A percentile compares a stretch with the other conserved stretches of the same genome.
Conservation (phyloP, 192 early-diverging fungal genomes). For the Linnemannia schmuckeri region DNA sequence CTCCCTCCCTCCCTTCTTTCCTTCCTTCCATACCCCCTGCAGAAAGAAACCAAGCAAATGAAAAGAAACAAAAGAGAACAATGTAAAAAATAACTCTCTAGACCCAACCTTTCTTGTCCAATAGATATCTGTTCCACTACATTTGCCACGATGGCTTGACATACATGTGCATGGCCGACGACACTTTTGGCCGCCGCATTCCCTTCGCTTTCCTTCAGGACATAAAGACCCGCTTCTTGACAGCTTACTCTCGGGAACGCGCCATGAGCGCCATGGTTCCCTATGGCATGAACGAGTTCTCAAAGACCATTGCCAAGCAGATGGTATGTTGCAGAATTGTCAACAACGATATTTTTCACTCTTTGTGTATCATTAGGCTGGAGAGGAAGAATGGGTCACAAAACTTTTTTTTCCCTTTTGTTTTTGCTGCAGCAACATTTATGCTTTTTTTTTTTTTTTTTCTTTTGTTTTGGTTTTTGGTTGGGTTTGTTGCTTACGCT, state of each 20-base stretch:
- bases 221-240: constrained; percentile 73
- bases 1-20: not conserved
- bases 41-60: not conserved
- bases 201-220: constrained; percentile 95
- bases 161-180: constrained; percentile 91
- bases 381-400: not conserved
- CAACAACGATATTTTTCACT: no score
- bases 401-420: not conserved
- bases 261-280: constrained; percentile 67
- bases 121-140: constrained; percentile 92
- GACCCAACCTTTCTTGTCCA: not conserved
- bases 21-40: not conserved
- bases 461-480: not conserved
- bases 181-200: constrained; percentile 76
- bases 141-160: constrained; percentile 83
- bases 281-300: constrained; percentile 88
- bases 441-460: not conserved
- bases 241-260: constrained; percentile 67
- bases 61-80: constrained; percentile 10
- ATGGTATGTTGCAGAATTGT: constrained; percentile 70
- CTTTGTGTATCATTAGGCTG: not conserved
- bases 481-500: not conserved
- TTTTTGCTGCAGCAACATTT: not conserved
- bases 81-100: not conserved
- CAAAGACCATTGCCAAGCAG: constrained; percentile 80